Percentiles rank a stretch among this genome's conserved stretches.
These are phyloP conservation scores for Bathelium albidoporum DNA, from an alignment of 495 filamentous ascomycete genomes.

Conservation along the genomic window DNA sequence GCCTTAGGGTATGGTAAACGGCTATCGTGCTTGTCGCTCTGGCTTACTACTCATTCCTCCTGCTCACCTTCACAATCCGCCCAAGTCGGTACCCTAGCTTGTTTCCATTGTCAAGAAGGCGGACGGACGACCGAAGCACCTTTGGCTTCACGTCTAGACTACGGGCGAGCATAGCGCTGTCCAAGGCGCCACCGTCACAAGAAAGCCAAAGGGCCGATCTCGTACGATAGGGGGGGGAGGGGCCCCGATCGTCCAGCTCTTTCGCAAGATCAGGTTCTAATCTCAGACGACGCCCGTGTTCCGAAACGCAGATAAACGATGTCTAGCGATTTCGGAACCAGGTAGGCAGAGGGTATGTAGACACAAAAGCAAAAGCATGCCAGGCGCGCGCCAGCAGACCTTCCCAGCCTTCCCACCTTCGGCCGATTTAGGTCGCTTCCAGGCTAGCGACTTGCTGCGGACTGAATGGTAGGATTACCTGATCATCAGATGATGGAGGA, in stretches of 20 bases:
- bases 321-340: not conserved
- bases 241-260: not conserved
- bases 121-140: too few relatives aligned
- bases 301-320: not conserved
- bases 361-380: not conserved
- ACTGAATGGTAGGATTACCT: not conserved
- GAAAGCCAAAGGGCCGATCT: not conserved
- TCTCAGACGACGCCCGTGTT: not conserved
- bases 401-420: not conserved
- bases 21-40: not conserved
- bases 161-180: not conserved
- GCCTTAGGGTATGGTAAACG: not conserved
- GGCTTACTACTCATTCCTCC: not conserved
- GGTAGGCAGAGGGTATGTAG: not conserved
- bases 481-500: not conserved
- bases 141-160: not conserved
- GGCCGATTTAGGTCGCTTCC: not conserved
- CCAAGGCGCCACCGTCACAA: too few relatives aligned
- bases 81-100: not conserved
- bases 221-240: not conserved
- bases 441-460: not conserved
- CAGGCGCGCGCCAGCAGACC: conserved; percentile 1
- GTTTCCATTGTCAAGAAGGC: too few relatives aligned
- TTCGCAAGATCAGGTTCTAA: not conserved
- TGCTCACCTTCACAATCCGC: too few relatives aligned